Percentiles rank a stretch among this genome's conserved stretches.
Evolutionary conservation across 2,329 filamentous ascomycete species (phyloP).

Genomic region (Byssochlamys sp.): DNA sequence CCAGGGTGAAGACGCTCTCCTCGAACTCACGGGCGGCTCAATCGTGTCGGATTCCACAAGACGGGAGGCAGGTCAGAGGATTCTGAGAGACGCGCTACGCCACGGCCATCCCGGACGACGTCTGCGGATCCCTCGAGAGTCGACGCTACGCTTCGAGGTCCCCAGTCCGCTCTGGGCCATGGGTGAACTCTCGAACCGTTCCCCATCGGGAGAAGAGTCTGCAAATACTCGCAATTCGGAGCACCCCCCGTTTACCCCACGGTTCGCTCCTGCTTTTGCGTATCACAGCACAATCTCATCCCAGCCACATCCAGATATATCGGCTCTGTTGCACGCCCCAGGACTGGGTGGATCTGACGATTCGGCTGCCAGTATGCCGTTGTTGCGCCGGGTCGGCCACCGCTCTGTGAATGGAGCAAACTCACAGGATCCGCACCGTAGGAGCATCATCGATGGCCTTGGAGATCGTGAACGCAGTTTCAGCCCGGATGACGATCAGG

Average conservation of each 20-base stretch:
- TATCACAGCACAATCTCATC: constrained; percentile 18
- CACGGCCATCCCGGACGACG: constrained; percentile 24
- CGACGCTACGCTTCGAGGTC: constrained; percentile 22
- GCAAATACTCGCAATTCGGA: constrained; percentile 10
- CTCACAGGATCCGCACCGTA: constrained; percentile 10
- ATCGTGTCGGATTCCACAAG: constrained; percentile 17
- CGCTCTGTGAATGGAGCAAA: constrained; percentile 18
- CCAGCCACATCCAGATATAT: constrained; percentile 10
- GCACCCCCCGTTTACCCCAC: constrained; percentile 27
- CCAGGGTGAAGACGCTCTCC: constrained; percentile 17
- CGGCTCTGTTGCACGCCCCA: constrained; percentile 17
- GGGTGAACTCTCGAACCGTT: constrained; percentile 16
- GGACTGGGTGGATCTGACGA: constrained; percentile 15
- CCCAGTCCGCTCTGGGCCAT: constrained; percentile 17
- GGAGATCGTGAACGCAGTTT: constrained; percentile 76
- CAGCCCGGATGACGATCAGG: constrained; percentile 49
- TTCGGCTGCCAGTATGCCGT: constrained; percentile 14
- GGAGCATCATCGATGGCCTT: constrained; percentile 54
- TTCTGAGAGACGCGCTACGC: constrained; percentile 26
- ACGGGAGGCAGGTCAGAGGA: constrained; percentile 25
- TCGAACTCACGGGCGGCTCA: constrained; percentile 1
- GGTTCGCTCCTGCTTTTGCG: constrained; percentile 36
- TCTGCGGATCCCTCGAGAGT: constrained; percentile 29
- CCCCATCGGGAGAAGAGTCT: constrained; percentile 12
- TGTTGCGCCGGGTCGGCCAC: constrained; percentile 26